Evolutionary conservation across 192 early-diverging fungal genomes (phyloP), one percentile per base, ranked within the genome.

Genomic region (Dispira simplex): DNA sequence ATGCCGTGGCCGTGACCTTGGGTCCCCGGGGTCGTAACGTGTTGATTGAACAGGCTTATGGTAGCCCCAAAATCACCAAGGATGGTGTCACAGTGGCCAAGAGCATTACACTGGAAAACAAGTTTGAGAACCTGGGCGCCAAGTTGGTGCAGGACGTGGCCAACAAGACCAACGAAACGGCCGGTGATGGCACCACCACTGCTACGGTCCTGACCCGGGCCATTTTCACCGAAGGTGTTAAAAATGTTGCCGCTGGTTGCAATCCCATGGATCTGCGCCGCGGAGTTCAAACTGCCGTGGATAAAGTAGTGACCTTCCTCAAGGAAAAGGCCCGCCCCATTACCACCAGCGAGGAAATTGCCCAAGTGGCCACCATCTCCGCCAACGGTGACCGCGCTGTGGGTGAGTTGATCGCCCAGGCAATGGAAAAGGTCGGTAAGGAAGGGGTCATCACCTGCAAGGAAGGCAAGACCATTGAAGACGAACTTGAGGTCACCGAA

Each of bases 391-490:
- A 99, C 80, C 86, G 84, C 65, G 90, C 95, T 68, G 90, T 99
- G 44, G 97, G 97, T 64, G 75, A 83, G 62, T 73, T 98, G 78
- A 94, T 99, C 79, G 95, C 97, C 57, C 90, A 91, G 67, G 97
- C 97, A 44, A 99, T 99, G 97, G 95, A 99, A 78, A 98, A 97
- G 85, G 97, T 99, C 65, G 97, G 97, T 66, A 99, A 99, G 81
- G 97, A 99, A 80, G 97, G 97, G 66, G 97, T 97, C 45, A 99
- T 99, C 77, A 99, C 95, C 3, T 91, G 96, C 71, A 92, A 95
- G 84, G 97, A 98, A 77, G 97, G 97, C 70, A 98, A 97, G 82
- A 99, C 97, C 54, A 87, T 97, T 62, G 86, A 91, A n/a, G 97
- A 99, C 74, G 94, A 99, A 81, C 81, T 99, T 47, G 93, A 94